Evolutionary conservation across 2,329 filamentous ascomycete species (phyloP).

Genomic region (Cyphellophora europaea): DNA sequence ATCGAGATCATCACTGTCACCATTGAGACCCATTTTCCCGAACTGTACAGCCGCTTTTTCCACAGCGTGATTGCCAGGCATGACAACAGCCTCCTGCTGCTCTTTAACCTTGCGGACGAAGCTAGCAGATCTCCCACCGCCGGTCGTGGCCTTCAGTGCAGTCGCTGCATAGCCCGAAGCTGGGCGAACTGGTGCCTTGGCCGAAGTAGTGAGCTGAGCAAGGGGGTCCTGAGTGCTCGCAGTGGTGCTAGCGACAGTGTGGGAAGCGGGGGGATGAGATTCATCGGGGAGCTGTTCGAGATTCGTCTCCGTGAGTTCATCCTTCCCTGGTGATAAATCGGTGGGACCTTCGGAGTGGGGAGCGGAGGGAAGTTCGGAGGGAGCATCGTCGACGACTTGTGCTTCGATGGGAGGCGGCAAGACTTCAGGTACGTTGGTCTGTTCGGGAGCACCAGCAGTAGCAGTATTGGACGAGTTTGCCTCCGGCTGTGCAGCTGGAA

Average conservation of each 20-base stretch:
- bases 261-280: conserved; percentile 66
- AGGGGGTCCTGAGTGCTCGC: conserved; percentile 75
- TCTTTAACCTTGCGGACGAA: conserved; percentile 82
- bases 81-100: conserved; percentile 94
- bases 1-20: conserved; percentile 77
- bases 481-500: conserved; percentile 8
- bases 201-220: conserved; percentile 45
- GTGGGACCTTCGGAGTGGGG: conserved; percentile 17
- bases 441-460: conserved; percentile 19
- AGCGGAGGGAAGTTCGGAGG: conserved; percentile 17
- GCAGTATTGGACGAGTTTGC: conserved; percentile 3
- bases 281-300: conserved; percentile 81
- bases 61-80: conserved; percentile 93
- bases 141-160: conserved; percentile 66
- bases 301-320: conserved; percentile 82
- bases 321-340: conserved; percentile 58
- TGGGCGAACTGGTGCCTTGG: conserved; percentile 43
- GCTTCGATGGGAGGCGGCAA: conserved; percentile 28
- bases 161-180: conserved; percentile 70
- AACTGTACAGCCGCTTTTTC: conserved; percentile 92
- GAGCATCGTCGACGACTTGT: conserved; percentile 27
- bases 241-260: conserved; percentile 79
- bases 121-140: conserved; percentile 59
- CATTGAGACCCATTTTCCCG: conserved; percentile 85
- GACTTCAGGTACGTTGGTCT: conserved; percentile 27